Evolutionary conservation across 306 rosid genomes (phyloP).

Genomic region (Malus orientalis): DNA sequence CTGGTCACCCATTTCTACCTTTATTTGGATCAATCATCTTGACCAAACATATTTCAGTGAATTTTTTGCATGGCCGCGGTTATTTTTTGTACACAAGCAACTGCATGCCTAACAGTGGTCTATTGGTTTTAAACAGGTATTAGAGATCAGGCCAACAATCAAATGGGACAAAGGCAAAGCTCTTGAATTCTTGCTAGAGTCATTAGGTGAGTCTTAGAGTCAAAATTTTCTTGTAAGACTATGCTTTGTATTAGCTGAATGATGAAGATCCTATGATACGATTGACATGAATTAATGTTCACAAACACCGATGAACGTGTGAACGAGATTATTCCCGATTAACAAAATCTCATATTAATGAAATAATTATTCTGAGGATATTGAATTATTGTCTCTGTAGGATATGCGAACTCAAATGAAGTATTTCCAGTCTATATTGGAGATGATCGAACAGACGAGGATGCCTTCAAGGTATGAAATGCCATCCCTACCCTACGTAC

Average conservation of each 20-base stretch:
- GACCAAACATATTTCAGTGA: neutral
- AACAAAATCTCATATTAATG: too few relatives aligned
- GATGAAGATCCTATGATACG: neutral
- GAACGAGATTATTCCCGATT: neutral
- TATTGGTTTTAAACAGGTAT: conserved; percentile 23
- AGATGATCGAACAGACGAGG: conserved; percentile 91
- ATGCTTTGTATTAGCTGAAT: neutral
- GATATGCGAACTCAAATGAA: conserved; percentile 57
- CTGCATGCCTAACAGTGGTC: neutral
- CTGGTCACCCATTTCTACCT: too few relatives aligned
- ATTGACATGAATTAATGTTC: neutral
- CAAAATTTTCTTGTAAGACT: neutral
- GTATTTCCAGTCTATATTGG: conserved; percentile 84
- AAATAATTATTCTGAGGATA: neutral
- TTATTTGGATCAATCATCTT: too few relatives aligned
- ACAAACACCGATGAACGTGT: neutral
- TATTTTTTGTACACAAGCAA: neutral
- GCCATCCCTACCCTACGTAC: neutral
- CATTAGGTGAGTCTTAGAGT: conserved; percentile 41
- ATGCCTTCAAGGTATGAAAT: conserved; percentile 76
- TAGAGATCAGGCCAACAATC: conserved; percentile 85
- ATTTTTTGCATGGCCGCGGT: neutral
- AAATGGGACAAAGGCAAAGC: conserved; percentile 99
- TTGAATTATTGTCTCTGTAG: conserved; percentile 16
- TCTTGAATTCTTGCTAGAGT: conserved; percentile 68